phyloP scores from a whole-genome alignment of 2,329 filamentous ascomycete species.

The Escovopsis sp. region DNA sequence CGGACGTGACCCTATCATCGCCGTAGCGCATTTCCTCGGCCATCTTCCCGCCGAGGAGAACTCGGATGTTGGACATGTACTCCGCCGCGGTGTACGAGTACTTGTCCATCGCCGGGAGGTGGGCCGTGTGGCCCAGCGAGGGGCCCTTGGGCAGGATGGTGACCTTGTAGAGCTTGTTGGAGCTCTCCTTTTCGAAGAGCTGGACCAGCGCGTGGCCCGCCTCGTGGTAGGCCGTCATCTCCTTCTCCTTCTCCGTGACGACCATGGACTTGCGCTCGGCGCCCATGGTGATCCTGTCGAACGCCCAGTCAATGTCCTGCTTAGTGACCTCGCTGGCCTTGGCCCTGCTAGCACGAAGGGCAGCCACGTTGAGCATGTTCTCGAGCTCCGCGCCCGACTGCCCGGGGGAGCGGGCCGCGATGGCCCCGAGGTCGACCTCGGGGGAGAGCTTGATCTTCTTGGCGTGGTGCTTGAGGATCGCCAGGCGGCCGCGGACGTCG shows the following conservation, averaged over 20 bases:
- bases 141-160: slow-evolving; percentile 88
- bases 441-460: slow-evolving; percentile 71
- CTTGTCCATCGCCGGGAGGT: slow-evolving; percentile 82
- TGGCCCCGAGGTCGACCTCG: slow-evolving; percentile 68
- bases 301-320: slow-evolving; percentile 87
- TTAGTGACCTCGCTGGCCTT: slow-evolving; percentile 63
- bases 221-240: slow-evolving; percentile 92
- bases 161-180: slow-evolving; percentile 82
- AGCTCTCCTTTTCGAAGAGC: slow-evolving; percentile 58
- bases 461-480: slow-evolving; percentile 86
- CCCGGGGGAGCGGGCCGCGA: slow-evolving; percentile 78
- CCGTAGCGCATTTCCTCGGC: slow-evolving; percentile 88
- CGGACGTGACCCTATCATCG: slow-evolving; percentile 78
- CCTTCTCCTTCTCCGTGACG: slow-evolving; percentile 84
- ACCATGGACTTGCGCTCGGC: slow-evolving; percentile 82
- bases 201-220: slow-evolving; percentile 87
- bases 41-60: slow-evolving; percentile 73
- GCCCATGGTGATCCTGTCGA: slow-evolving; percentile 96
- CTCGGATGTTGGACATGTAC: slow-evolving; percentile 65
- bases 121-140: slow-evolving; percentile 73
- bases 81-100: slow-evolving; percentile 79
- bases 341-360: slow-evolving; percentile 81
- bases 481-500: slow-evolving; percentile 83
- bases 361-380: slow-evolving; percentile 93
- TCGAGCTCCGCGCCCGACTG: slow-evolving; percentile 93